Conservation (phyloP, 2,329 filamentous ascomycete species). For the Zasmidium citrigriseum region DNA sequence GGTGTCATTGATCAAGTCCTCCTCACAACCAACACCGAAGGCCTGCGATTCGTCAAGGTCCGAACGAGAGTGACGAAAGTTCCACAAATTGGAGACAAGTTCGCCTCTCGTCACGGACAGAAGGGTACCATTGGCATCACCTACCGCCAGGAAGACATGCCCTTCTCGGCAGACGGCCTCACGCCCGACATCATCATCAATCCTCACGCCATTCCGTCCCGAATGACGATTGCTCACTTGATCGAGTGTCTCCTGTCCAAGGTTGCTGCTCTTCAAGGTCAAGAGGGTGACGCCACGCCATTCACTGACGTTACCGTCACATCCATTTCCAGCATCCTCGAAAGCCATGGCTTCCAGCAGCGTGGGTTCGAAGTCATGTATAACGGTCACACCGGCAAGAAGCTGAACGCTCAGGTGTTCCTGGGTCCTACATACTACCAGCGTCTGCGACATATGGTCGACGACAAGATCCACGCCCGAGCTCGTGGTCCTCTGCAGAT, state of each 20-base stretch:
- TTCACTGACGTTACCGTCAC: slow-evolving; percentile 98
- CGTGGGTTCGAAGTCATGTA: slow-evolving; percentile 99
- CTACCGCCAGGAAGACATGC: slow-evolving; percentile 98
- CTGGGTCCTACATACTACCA: slow-evolving; percentile 98
- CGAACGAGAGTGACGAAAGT: slow-evolving; percentile 96
- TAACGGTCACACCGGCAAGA: slow-evolving; percentile 94
- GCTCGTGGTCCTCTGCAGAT: slow-evolving; percentile 96
- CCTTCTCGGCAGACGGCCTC: slow-evolving; percentile 88
- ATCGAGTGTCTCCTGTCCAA: slow-evolving; percentile 98
- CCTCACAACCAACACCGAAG: slow-evolving; percentile 91
- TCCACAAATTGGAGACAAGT: slow-evolving; percentile 98
- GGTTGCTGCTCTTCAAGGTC: slow-evolving; percentile 87
- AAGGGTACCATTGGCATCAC: slow-evolving; percentile 99
- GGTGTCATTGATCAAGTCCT: slow-evolving; percentile 95
- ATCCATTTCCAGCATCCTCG: slow-evolving; percentile 81
- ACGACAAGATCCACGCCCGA: slow-evolving; percentile 99
- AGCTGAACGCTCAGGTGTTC: slow-evolving; percentile 93
- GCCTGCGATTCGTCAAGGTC: slow-evolving; percentile 94
- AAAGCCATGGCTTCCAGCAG: slow-evolving; percentile 90
- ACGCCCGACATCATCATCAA: slow-evolving; percentile 98
- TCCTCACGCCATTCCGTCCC: slow-evolving; percentile 97
- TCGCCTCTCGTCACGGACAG: slow-evolving; percentile 97
- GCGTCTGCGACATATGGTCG: slow-evolving; percentile 97
- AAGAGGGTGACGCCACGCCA: slow-evolving; percentile 95
- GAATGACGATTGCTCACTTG: slow-evolving; percentile 99